Evolutionary conservation across 2,329 filamentous ascomycete genomes (phyloP).

Genomic region (Lizonia empirigonia): DNA sequence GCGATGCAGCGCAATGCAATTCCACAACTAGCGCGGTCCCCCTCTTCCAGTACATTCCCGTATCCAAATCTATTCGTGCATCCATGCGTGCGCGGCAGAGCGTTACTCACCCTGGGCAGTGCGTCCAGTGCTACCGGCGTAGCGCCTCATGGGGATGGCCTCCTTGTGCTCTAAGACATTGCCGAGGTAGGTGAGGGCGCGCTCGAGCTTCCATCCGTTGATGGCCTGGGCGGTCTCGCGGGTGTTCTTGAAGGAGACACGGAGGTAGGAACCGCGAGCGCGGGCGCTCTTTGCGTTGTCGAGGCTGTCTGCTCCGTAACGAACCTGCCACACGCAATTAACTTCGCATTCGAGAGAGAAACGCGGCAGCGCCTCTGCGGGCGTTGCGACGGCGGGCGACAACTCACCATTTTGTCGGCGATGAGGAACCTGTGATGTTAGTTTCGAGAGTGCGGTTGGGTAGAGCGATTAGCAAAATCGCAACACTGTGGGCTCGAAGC

Average conservation of each 20-base stretch:
- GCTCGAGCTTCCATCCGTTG: slow-evolving; percentile 98
- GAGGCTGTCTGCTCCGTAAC: slow-evolving; percentile 47
- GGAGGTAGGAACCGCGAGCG: slow-evolving; percentile 97
- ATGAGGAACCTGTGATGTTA: slow-evolving; percentile 39
- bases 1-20: background rate
- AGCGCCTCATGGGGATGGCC: slow-evolving; percentile 97
- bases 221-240: slow-evolving; percentile 99
- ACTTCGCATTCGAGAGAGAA: slow-evolving; percentile 24
- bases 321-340: slow-evolving; percentile 43
- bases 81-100: slow-evolving; percentile 2
- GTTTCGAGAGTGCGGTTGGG: slow-evolving; percentile 37
- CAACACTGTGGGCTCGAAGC: slow-evolving; percentile 32
- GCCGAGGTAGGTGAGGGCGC: slow-evolving; percentile 95
- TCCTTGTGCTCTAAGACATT: slow-evolving; percentile 97
- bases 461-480: slow-evolving; percentile 34
- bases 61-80: background rate
- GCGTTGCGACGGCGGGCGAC: slow-evolving; percentile 14
- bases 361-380: background rate
- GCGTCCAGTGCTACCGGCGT: slow-evolving; percentile 93
- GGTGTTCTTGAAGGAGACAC: slow-evolving; percentile 99
- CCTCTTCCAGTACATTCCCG: slow-evolving; percentile 3
- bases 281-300: slow-evolving; percentile 73
- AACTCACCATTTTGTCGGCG: slow-evolving; percentile 52
- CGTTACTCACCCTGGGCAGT: slow-evolving; percentile 89
- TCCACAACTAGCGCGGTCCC: background rate